phyloP scores from a whole-genome alignment of 768 basidiomycete species.

The Mrakia frigida region DNA sequence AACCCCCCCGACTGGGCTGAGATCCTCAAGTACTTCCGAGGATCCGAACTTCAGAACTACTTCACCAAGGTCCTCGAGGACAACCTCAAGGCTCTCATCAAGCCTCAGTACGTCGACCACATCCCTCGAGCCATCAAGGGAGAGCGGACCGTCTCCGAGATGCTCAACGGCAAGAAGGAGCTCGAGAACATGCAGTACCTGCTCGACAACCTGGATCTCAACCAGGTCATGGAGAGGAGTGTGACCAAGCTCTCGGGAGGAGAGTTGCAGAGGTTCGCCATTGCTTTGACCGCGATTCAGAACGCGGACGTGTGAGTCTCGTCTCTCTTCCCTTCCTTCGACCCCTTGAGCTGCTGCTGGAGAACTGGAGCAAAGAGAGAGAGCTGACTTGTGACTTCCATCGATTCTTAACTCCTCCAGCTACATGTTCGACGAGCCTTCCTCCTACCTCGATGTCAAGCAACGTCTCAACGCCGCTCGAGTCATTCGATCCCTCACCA shows the following conservation, averaged over 20 bases:
- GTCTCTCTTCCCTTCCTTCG: constrained; percentile 23
- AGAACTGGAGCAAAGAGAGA: not conserved
- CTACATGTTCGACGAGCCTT: constrained; percentile 99
- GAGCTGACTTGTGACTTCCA: not conserved
- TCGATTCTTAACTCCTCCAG: constrained; percentile 45
- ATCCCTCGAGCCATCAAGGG: constrained; percentile 95
- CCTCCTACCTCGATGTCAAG: constrained; percentile 93
- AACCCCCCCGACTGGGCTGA: constrained; percentile 99
- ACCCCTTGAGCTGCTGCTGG: not conserved
- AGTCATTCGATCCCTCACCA: constrained; percentile 82
- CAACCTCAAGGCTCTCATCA: constrained; percentile 96
- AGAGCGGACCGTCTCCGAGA: constrained; percentile 72
- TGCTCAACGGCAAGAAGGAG: constrained; percentile 89
- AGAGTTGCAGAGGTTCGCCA: constrained; percentile 95
- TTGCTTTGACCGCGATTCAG: constrained; percentile 95
- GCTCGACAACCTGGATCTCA: constrained; percentile 79
- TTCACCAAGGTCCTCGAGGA: constrained; percentile 99
- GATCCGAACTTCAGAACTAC: constrained; percentile 98
- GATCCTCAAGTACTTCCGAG: constrained; percentile 95
- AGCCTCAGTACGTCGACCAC: constrained; percentile 99
- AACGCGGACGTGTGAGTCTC: constrained; percentile 80
- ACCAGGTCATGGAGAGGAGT: constrained; percentile 77
- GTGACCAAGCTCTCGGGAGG: constrained; percentile 85
- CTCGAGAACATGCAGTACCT: constrained; percentile 80
- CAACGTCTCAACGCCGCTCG: constrained; percentile 92